Evolutionary conservation across 2,329 filamentous ascomycete species (phyloP), one percentile per base, ranked within the genome.

Genomic region (Talaromyces sp.): DNA sequence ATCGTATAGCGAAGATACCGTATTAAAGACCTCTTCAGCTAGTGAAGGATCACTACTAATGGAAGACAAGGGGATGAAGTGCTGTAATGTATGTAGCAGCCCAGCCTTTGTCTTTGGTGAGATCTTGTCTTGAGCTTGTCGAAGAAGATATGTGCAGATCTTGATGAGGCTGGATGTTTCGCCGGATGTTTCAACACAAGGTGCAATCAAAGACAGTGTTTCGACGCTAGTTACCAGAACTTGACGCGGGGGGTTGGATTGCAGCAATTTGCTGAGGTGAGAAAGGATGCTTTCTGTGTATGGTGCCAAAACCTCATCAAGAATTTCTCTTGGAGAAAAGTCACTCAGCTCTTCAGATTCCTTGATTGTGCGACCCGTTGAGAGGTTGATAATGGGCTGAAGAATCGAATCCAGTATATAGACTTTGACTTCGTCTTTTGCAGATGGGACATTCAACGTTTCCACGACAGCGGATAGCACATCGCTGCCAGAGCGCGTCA

Each of bases 341-440:
- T 75, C 73, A 52, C 71, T 65, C 62, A 75, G 64, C 48, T 74
- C 69, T 43, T 74, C 82, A 1, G 80, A 81, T 62, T 85, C 81
- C 12, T 76, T 69, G 5, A 83, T 79, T 9, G 84, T 79, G 61
- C 74, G 74, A 1, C 83, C 81, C 57, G 80, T 77, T 1, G 85
- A 83, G 54, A 88, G 76, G 58, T 80, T 81, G 35, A 91, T 82
- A 35, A 93, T 78, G 59, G 86, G 88, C 50, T 84, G 83, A 51
- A 99, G 74, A 48, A 97, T 88, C 11, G 86, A 77, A 61, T 84
- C 82, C 31, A 99, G 79, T 1, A 92, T 85, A 70, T 91, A 96
- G 0, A 89, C 77, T 69, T 92, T 94, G 59, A 99, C 92, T 60
- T 92, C 88, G 63, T 93, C 90, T 72, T 94, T 94, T 0, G 90